Base-by-base conservation (phyloP, 2,329 filamentous ascomycete species). In the Fusarium keratoplasticum region DNA sequence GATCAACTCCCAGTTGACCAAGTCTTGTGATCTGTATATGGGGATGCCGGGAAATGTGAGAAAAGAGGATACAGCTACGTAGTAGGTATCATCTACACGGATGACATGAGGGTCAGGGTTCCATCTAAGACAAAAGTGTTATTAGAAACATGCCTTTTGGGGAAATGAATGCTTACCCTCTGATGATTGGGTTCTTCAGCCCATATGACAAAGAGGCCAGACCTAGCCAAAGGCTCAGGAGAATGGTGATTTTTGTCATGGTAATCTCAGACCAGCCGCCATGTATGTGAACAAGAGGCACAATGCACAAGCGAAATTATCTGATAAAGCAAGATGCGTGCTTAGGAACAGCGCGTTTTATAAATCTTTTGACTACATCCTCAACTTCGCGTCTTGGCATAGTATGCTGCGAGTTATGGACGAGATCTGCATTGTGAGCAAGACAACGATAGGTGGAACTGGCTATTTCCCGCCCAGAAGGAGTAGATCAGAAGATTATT, bases 31-130 rank as follows among this genome's bases (percentile, higher is more conserved):
- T 33, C 73, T 67, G 38, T 75, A 72, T 18, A 75, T 73, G 9
- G 72, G 72, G 8, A 71, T 72, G 5, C 72, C 72, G 1, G 73
- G 73, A 36, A 69, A 75, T 50, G 64, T 72, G n/a, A 72, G 66
- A 35, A 75, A 75, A 2, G 73, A 74, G 5, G 73, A 75, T 4
- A 70, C 71, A 11, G 73, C 71, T 31, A 74, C 59, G 44, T 74
- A 75, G 54, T 75, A 75, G 7, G 68, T 55, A 31, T 66, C 63
- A 5, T 64, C 60, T 25, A 72, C 71, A 8, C 69, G 61, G 13
- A 74, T 35, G 6, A 75, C 65, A 20, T 70, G 66, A 8, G 73
- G 61, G n/a, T 75, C 73, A 47, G 73, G 73, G 36, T 75, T 75
- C 66, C 66, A 69, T 42, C 66, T 69, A 13, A 18, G 31, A 11